These are phyloP conservation scores for Pavlovales sp. DNA, from an alignment of 208 protist species.

Conservation along the genomic window DNA sequence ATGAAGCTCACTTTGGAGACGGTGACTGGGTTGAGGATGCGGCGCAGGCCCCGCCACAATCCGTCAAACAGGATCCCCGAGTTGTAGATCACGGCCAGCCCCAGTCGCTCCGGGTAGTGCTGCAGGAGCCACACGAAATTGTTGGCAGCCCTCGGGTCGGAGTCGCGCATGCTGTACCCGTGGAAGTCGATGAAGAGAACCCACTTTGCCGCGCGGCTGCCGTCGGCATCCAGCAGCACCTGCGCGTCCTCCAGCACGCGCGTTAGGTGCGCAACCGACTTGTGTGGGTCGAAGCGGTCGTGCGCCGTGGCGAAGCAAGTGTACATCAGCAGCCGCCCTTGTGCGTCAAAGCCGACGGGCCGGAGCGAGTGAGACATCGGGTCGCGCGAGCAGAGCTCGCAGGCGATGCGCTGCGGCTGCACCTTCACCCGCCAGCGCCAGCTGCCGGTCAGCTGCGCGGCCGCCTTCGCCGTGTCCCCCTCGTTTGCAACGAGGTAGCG, in stretches of 20 bases:
- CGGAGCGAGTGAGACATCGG: background rate
- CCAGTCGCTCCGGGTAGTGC: background rate
- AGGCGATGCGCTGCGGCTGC: background rate
- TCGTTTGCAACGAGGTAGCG: background rate
- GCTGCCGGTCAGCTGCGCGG: background rate
- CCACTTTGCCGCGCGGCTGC: background rate
- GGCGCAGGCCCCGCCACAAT: background rate
- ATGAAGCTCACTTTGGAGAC: background rate
- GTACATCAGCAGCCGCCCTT: background rate
- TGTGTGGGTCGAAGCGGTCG: background rate
- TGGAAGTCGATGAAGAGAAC: background rate
- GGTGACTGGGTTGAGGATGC: background rate
- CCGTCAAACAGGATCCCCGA: background rate
- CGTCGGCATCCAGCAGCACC: background rate
- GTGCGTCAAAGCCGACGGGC: background rate
- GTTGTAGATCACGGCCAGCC: background rate
- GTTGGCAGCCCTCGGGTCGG: background rate
- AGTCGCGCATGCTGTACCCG: background rate
- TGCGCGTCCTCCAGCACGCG: background rate
- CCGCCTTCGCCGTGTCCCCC: too few species aligned
- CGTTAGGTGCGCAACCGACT: background rate
- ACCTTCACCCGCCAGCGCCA: background rate
- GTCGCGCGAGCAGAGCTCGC: background rate
- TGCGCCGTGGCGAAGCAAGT: background rate
- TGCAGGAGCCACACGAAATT: background rate